Conservation (phyloP, 208 protist species). For the Crithidia sp. region DNA sequence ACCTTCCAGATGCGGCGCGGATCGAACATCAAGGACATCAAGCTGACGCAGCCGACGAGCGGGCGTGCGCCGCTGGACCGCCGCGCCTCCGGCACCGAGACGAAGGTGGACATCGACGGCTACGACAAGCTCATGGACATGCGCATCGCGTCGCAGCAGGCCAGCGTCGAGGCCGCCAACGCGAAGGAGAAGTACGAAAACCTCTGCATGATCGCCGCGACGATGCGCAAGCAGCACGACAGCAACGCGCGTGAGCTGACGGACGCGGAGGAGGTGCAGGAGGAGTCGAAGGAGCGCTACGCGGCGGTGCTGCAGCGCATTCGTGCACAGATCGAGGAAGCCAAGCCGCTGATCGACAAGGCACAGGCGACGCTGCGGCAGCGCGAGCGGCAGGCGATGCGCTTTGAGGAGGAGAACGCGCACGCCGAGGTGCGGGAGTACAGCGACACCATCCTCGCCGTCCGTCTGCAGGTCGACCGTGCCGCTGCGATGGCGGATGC, state of each 20-base stretch:
- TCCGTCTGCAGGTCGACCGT: constrained; percentile 21
- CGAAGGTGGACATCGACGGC: constrained; percentile 39
- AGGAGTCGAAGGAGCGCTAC: constrained; percentile 14
- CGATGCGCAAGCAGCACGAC: constrained; percentile 19
- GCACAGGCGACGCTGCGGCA: background rate
- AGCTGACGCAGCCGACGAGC: constrained; percentile 32
- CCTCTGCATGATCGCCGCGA: constrained; percentile 1
- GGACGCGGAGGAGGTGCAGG: constrained; percentile 15
- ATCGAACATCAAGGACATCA: constrained; percentile 76
- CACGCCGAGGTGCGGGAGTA: constrained; percentile 12
- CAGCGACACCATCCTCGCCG: constrained; percentile 14
- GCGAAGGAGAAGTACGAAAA: constrained; percentile 26
- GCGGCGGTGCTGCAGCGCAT: constrained; percentile 1
- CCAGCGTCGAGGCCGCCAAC: constrained; percentile 30
- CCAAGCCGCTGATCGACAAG: constrained; percentile 16
- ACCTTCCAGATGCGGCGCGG: constrained; percentile 56
- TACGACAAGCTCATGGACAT: constrained; percentile 45
- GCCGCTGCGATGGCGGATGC: constrained; percentile 9
- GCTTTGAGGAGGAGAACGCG: constrained; percentile 6
- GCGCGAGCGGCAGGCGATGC: background rate
- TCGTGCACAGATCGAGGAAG: constrained; percentile 6
- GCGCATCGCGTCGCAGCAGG: constrained; percentile 49
- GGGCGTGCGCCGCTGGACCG: constrained; percentile 36
- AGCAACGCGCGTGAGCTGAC: constrained; percentile 1
- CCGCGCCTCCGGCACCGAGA: constrained; percentile 13